Percentiles rank a stretch among this genome's conserved stretches.
phyloP scores from a whole-genome alignment of 2,329 filamentous ascomycete genomes.

The Aurifilum marmelostoma region DNA sequence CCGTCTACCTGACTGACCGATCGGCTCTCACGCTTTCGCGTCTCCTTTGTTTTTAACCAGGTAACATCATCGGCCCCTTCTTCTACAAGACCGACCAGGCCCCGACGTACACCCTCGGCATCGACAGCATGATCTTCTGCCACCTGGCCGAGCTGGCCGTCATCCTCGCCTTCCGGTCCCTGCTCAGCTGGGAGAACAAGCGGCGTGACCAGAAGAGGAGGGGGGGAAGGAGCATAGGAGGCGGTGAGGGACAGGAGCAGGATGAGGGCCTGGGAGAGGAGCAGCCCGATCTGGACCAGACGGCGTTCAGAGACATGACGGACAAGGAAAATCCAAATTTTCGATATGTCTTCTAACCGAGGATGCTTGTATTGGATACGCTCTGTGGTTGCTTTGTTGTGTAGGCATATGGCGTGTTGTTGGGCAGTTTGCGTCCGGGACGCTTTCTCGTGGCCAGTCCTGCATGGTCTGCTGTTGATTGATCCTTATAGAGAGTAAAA shows the following conservation, averaged over 20 bases:
- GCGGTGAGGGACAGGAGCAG: neutral
- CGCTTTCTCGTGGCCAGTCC: no score
- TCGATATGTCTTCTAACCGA: constrained; percentile 42
- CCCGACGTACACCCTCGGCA: constrained; percentile 64
- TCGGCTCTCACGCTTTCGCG: no score
- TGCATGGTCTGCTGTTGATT: no score
- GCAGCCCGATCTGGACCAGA: constrained; percentile 39
- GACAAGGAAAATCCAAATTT: constrained; percentile 49
- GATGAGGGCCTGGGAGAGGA: neutral
- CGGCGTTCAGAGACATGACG: constrained; percentile 47
- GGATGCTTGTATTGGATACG: neutral
- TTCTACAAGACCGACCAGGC: constrained; percentile 60
- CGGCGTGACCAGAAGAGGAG: constrained; percentile 47
- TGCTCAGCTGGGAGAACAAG: constrained; percentile 55
- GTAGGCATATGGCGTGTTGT: neutral
- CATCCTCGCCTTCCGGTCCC: constrained; percentile 53
- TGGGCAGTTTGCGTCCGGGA: no score
- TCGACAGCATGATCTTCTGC: constrained; percentile 63
- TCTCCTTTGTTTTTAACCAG: no score
- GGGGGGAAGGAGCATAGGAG: neutral
- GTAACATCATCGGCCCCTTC: constrained; percentile 63
- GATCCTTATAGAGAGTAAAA: no score
- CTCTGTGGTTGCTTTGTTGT: neutral
- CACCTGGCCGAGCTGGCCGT: constrained; percentile 55
- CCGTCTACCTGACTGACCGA: no score